Evolutionary conservation across 257 asterid species (phyloP).

Genomic region (Vinca minor): DNA sequence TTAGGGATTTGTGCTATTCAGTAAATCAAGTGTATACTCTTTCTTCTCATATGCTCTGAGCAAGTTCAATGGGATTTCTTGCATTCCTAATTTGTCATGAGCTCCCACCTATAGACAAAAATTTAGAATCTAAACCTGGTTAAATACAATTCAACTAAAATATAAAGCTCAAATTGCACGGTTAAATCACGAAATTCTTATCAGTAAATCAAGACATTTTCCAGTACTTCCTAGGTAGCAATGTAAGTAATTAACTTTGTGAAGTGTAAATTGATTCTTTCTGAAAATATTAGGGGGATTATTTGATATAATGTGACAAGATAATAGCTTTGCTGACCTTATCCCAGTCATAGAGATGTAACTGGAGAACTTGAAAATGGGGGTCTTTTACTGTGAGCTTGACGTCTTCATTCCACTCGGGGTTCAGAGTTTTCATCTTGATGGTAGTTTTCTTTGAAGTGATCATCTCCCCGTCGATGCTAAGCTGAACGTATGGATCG

Average conservation of each 20-base stretch:
- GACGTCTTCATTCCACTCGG: conserved; percentile 70
- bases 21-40: conserved; percentile 40
- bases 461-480: conserved; percentile 57
- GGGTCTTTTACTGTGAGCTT: conserved; percentile 75
- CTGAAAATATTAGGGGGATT: neutral
- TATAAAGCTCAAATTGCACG: neutral
- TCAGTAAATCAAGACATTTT: neutral
- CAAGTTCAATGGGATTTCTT: conserved; percentile 41
- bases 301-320: neutral
- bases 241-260: too few relatives aligned
- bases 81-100: conserved; percentile 86
- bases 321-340: conserved; percentile 29
- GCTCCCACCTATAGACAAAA: conserved; percentile 46
- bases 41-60: conserved; percentile 51
- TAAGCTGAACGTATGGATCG: conserved; percentile 77
- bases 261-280: too few relatives aligned
- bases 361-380: conserved; percentile 44
- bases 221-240: neutral
- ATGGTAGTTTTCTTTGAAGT: conserved; percentile 56
- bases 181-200: neutral
- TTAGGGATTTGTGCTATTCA: conserved; percentile 45
- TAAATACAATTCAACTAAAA: neutral
- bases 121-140: neutral
- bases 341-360: conserved; percentile 77
- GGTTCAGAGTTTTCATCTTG: conserved; percentile 62